These are phyloP conservation scores for Candida nonsorbophila DNA, from an alignment of 805 yeast genomes.

Conservation along the genomic window DNA sequence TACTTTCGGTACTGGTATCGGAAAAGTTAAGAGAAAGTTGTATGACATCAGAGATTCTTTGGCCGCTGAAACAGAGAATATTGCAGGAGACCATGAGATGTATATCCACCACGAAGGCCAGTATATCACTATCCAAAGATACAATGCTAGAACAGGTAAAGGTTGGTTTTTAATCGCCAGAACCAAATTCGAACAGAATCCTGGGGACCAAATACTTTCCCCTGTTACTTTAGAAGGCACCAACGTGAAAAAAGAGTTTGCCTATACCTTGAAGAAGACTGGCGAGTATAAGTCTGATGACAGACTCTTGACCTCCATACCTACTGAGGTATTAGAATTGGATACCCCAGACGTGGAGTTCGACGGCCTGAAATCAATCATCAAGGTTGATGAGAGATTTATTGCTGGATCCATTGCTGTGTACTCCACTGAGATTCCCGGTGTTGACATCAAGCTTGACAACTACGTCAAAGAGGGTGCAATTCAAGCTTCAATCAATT, in stretches of 20 bases:
- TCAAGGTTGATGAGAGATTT: slow-evolving; percentile 56
- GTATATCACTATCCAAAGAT: slow-evolving; percentile 83
- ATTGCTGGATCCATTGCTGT: slow-evolving; percentile 92
- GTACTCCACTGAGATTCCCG: slow-evolving; percentile 62
- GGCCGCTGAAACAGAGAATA: slow-evolving; percentile 54
- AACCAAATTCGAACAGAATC: slow-evolving; percentile 56
- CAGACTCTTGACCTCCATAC: slow-evolving; percentile 52
- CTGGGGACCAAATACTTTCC: slow-evolving; percentile 46
- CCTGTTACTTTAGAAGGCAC: slow-evolving; percentile 62
- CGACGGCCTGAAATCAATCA: slow-evolving; percentile 45
- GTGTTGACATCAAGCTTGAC: slow-evolving; percentile 63
- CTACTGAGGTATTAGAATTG: slow-evolving; percentile 55
- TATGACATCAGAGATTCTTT: slow-evolving; percentile 54
- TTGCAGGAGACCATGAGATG: slow-evolving; percentile 65
- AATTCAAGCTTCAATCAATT: slow-evolving; percentile 57
- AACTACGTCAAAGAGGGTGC: slow-evolving; percentile 70
- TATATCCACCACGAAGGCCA: slow-evolving; percentile 93
- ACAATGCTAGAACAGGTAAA: slow-evolving; percentile 74
- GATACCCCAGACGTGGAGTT: slow-evolving; percentile 43
- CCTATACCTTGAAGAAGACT: slow-evolving; percentile 47
- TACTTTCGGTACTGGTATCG: slow-evolving; percentile 62
- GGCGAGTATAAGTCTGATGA: slow-evolving; percentile 45
- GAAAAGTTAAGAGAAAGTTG: slow-evolving; percentile 58
- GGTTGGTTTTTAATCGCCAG: slow-evolving; percentile 90
- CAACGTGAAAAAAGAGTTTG: slow-evolving; percentile 49